Base-by-base conservation (phyloP, 2,329 filamentous ascomycete species). In the Fonsecaea pedrosoi region DNA sequence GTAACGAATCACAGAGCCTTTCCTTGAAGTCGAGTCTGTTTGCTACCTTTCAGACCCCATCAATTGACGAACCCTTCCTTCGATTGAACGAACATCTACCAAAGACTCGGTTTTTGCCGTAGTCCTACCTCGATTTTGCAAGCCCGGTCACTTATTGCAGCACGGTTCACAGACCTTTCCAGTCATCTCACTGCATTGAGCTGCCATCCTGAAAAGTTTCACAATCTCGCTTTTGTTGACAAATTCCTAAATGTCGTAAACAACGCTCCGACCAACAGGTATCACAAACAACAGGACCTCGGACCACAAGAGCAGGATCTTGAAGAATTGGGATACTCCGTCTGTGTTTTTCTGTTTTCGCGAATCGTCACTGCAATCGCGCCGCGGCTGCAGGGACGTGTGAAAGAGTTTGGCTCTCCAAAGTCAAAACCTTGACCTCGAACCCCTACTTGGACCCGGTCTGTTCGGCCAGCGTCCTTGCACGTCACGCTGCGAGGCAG, bases 101-200 rank as follows among this genome's bases (percentile, higher is more conserved):
- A 25, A 50, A 25, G 10, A 25, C 10, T 50, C 18, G 8, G 21
- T 50, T 25, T 1, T 21, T 25, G 18, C 45, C 21, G 45, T 48
- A 21, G 45, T 18, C 18, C 45, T 50, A 50, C 45, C 18, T 50
- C 45, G 8, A 25, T 12, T 21, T 50, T 30, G 18, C 45, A 12
- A 2, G 45, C 45, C 35, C 4, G 18, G 45, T 50, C 21, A 13
- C 12, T 65, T 48, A 10, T 54, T 37, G 32, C 60, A 60, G 65
- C 68, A 70, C 68, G 62, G 63, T 64, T 63, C 68, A 66, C 63
- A 66, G 21, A 45, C 48, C 48, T 54, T 62, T 54, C n/a, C n/a
- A 53, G 61, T 54, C 60, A 34, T 40, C 45, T 35, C 54, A 30
- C 40, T 25, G 34, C 54, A 53, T 64, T 59, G 48, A 55, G 57